Base-by-base conservation (phyloP, 805 yeast genomes). In the Yamadazyma takamatsuzukensis region DNA sequence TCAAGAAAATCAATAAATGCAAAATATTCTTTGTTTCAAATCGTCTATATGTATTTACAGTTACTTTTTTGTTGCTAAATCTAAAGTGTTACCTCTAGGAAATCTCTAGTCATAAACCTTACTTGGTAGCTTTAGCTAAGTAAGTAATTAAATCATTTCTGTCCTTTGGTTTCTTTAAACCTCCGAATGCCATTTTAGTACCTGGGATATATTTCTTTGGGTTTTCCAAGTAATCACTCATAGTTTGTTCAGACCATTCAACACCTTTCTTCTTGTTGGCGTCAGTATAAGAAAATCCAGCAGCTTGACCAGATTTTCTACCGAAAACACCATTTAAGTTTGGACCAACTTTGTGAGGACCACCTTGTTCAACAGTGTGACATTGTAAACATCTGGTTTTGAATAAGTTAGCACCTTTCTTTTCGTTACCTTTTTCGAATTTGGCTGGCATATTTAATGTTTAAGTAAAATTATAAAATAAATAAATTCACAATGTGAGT, bases 161-260 rank as follows among this genome's bases (percentile, higher is more conserved):
- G 78, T 93, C 98, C 83, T 88, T 90, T 48, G 88, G 82, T 80
- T 93, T 93, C 89, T 93, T 93, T 71, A 93, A 80, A 75, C 98
- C 98, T 74, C 96, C 98, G 58, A 90, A 93, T 48, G 98, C 97
- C 98, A 93, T 93, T 84, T 93, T 93, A 76, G 97, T 93, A 70
- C 98, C 98, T 64, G 98, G 98, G 54, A 93, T 88, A 78, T 88
- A 93, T 76, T 93, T 93, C 94, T 93, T 93, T 74, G 98, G 98
- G 85, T 93, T 93, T 72, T 84, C 95, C 70, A 93, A 80, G 83
- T 93, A 93, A 68, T 85, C 95, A 54, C 83, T 76, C 83, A 93
- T 78, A 66, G 87, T 77, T 63, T 88, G 88, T 59, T 80, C 88
- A 49, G 59, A 53, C 98, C 98, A 93, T 40, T 54, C 53, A 44